phyloP scores from a whole-genome alignment of 106 monocot genomes.

The Phalaenopsis equestris region DNA sequence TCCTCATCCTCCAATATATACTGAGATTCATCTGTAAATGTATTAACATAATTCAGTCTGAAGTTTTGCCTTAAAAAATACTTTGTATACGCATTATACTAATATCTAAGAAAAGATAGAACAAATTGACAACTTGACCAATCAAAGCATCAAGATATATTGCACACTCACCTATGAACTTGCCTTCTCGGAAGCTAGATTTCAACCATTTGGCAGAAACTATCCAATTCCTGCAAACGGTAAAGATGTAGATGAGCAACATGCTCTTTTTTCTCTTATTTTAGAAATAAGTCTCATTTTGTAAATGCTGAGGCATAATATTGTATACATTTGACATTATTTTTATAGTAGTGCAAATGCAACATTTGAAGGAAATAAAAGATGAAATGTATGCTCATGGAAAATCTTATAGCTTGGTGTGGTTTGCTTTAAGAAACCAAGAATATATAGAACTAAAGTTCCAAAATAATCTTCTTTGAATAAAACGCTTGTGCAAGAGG shows the following conservation, averaged over 20 bases:
- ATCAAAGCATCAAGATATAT: background rate
- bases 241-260: background rate
- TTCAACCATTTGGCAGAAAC: conserved; percentile 75
- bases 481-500: background rate
- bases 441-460: too few species aligned
- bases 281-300: too few species aligned
- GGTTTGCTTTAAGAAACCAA: too few species aligned
- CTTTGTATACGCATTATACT: too few species aligned
- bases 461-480: background rate
- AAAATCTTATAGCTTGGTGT: too few species aligned
- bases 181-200: conserved; percentile 46
- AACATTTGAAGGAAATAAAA: too few species aligned
- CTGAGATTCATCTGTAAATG: conserved; percentile 34
- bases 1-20: conserved; percentile 63
- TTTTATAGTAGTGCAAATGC: too few species aligned
- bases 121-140: background rate
- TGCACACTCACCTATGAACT: conserved; percentile 48
- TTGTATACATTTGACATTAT: too few species aligned
- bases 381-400: too few species aligned
- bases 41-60: background rate
- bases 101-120: background rate
- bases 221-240: conserved; percentile 60
- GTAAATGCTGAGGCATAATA: too few species aligned
- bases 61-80: background rate
- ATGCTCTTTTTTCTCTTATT: too few species aligned